Base-by-base conservation (phyloP, 768 basidiomycete species). In the Gautieria morchelliformis region DNA sequence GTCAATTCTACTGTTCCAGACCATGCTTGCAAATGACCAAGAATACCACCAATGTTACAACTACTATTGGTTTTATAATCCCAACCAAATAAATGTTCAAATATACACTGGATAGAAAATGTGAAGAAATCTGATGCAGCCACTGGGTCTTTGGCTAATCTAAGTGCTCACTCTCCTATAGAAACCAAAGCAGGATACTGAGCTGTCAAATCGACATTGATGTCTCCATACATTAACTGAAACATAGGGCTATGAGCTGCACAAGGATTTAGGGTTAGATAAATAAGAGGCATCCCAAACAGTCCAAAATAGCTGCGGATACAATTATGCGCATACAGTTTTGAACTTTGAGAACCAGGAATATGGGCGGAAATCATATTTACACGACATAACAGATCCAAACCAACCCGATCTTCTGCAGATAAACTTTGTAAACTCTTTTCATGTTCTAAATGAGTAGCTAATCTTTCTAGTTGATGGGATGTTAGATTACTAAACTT, bases 241-340 rank as follows among this genome's bases (percentile, higher is more conserved):
- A 79, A 67, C 3, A 78, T 1, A 1, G 75, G 75, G 61, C 72
- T 75, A 37, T 74, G 68, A 0, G 74, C 62, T 56, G 75, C 74
- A 17, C 70, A 68, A 20, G 76, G 76, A 64, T 78, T 78, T 4
- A 76, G 68, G 0, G 76, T 79, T 1, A 79, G 53, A 58, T 67
- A 79, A 30, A 78, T 73, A 22, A 62, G 70, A 4, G 74, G 75
- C 1, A 73, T 10, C 0, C 76, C 74, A 49, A 49, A n/a, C 68
- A 58, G 1, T 65, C 59, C 6, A 67, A 63, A 40, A 71, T 74
- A 14, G 75, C 33, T 1, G 50, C 67, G 49, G 20, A 76, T 74
- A 59, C 77, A 69, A 67, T 78, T 77, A 0, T 70, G 50, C 63
- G 71, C 68, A n/a, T 0, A 37, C 35, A 0, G 67, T 20, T 39